Evolutionary conservation across 2,329 filamentous ascomycete species (phyloP), one percentile per base, ranked within the genome.

Genomic region (Microdochium trichocladiopsis): DNA sequence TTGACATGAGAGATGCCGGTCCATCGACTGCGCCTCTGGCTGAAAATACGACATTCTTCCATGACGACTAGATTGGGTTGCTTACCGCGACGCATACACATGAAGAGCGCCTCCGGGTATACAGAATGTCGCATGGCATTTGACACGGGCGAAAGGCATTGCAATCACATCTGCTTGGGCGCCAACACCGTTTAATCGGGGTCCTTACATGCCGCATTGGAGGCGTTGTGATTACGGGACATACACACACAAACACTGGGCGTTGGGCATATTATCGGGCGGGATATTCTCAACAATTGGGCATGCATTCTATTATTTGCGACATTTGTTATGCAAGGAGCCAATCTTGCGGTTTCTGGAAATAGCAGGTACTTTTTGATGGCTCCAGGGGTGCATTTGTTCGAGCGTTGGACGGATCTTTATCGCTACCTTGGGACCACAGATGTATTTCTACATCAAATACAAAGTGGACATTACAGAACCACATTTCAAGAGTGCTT

Each of bases 1-100:
- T 82, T 25, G 74, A 78, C 22, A 83, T 83, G 80, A 64, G 72
- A 37, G 80, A 83, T 55, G 77, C 75, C 22, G 77, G 75, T 5
- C 77, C 79, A 6, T 78, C 78, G 9, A 79, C 78, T 2, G 79
- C 79, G 9, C 76, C 79, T 14, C 66, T 78, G 52, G 71, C 69
- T 48, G 70, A 69, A 47, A 75, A 71, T 58, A 68, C 71, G 28
- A 74, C 72, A 1, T 80, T 80, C 58, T 80, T 80, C 61, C 72
- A 74, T 52, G 75, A 79, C 53, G 69, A 77, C 51, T 65, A 59
- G 54, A 45, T 3, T 16, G 3, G 3, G 18, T 21, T 12, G 18
- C 22, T 45, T 31, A 31, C 14, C 28, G 14, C 14, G 41, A 45
- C 10, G 18, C 16, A 18, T 8, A 22, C 41, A 22, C 11, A 45